Evolutionary conservation across 805 yeast genomes (phyloP), one percentile per base, ranked within the genome.

Genomic region (Kluyveromyces siamensis): DNA sequence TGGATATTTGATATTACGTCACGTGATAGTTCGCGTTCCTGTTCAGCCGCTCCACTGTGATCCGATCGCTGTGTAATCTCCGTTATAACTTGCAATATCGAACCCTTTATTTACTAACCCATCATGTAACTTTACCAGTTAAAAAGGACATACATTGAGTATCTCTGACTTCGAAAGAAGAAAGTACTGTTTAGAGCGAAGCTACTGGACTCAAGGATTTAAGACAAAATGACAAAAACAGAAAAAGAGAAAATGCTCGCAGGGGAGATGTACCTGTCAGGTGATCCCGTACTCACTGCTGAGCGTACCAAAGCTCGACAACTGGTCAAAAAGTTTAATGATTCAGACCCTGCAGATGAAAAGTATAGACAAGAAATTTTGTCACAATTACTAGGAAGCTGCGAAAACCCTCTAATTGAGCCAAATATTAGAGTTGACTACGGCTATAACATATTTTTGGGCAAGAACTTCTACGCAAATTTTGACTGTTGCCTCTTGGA

Each of bases 401-500:
- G 70, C 21, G 78, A 66, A 10, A 63, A 67, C 45, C 50, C 62
- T 13, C 70, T 62, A 51, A 59, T 81, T 37, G 87, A 83, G 62
- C 73, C 81, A 1, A 87, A 87, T 6, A 74, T 79, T 55, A 68
- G 53, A 51, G 77, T 81, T 40, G 90, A 84, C 61, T 84, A 82
- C 57, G 91, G 90, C 0, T 75, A 70, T 61, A 84, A 84, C 63
- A 67, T 76, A 37, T 62, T 60, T 14, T 53, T 82, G 16, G 90
- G 88, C 1, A 74, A 80, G 49, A 61, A 67, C 27, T 77, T 81
- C 61, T 84, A 80, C 57, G 71, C 76, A 36, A 84, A 84, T 64
- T 80, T 77, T 72, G 79, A 78, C 50, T 48, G 65, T 16, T 60
- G 65, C 1, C 65, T 82, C 44, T 66, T 84, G 40, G 90, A 84